A percentile compares a stretch with the other conserved stretches of the same genome.
Conservation (phyloP, 192 early-diverging fungal species). For the Coemansia interrupta region DNA sequence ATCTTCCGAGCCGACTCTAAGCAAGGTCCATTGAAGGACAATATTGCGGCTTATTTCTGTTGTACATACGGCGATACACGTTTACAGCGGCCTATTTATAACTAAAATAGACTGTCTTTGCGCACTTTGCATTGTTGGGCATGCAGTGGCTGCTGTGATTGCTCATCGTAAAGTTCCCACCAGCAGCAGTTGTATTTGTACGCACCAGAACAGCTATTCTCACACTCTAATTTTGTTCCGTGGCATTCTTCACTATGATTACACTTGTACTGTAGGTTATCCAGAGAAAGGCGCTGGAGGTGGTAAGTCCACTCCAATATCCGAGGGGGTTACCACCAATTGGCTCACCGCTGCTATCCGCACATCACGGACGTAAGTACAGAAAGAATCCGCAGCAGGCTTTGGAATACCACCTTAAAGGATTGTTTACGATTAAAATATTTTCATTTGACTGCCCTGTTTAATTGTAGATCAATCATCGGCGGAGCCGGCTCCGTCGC, state of each 20-base stretch:
- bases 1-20: neutral
- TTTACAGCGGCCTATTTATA: conserved; percentile 2
- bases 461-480: conserved; percentile 23
- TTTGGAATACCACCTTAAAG: neutral
- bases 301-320: conserved; percentile 30
- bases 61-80: neutral
- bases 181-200: neutral
- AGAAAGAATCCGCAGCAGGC: neutral
- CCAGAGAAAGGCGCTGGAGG: conserved; percentile 36
- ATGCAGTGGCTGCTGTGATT: too few species aligned
- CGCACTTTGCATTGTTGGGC: too few species aligned
- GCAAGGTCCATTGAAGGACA: neutral
- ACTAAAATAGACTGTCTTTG: too few species aligned
- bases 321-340: conserved; percentile 42
- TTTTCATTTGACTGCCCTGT: too few species aligned
- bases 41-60: conserved; percentile 16
- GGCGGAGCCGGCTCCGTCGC: conserved; percentile 25
- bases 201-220: neutral
- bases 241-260: neutral
- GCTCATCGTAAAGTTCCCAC: too few species aligned
- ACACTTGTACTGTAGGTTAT: conserved; percentile 23
- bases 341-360: conserved; percentile 26
- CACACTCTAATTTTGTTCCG: neutral
- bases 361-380: conserved; percentile 32
- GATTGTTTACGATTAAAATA: neutral